phyloP scores from a whole-genome alignment of 2,329 filamentous ascomycete genomes.

The Cytospora chrysosperma region DNA sequence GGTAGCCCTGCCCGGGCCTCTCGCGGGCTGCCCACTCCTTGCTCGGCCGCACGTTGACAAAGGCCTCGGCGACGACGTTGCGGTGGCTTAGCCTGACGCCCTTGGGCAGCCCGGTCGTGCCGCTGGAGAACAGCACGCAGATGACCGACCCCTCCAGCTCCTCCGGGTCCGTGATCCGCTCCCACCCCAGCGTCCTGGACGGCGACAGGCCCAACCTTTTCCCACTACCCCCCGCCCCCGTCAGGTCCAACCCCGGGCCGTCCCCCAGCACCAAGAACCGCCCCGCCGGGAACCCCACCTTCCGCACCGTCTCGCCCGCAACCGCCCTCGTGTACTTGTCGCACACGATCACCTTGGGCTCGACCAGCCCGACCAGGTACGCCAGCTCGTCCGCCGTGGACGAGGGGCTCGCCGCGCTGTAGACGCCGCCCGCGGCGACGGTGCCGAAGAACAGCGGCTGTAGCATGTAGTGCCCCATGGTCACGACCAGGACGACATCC shows the following conservation, averaged over 20 bases:
- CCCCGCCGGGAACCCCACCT: conserved; percentile 25
- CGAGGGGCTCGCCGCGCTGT: conserved; percentile 52
- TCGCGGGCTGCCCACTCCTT: conserved; percentile 32
- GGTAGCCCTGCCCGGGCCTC: conserved; percentile 32
- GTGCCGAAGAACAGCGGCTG: conserved; percentile 55
- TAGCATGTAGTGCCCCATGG: conserved; percentile 55
- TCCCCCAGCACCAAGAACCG: conserved; percentile 29
- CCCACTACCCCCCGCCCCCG: conserved; percentile 31
- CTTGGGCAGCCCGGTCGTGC: conserved; percentile 50
- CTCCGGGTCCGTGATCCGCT: conserved; percentile 48
- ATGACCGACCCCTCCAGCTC: conserved; percentile 42
- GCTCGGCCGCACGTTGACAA: conserved; percentile 33
- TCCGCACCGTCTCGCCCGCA: conserved; percentile 29
- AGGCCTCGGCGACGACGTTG: conserved; percentile 42
- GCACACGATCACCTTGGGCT: conserved; percentile 43
- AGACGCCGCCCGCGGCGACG: conserved; percentile 59
- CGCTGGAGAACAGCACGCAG: conserved; percentile 49
- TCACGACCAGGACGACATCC: conserved; percentile 57
- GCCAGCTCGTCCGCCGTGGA: conserved; percentile 51
- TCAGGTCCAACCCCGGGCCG: conserved; percentile 24
- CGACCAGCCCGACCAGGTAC: conserved; percentile 42
- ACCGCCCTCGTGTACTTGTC: conserved; percentile 47
- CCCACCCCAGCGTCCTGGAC: conserved; percentile 47
- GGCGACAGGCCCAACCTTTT: conserved; percentile 36
- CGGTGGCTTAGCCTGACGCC: conserved; percentile 46